These are phyloP conservation scores for Pythium volutum DNA, from an alignment of 352 stramenopile species.

Conservation along the genomic window DNA sequence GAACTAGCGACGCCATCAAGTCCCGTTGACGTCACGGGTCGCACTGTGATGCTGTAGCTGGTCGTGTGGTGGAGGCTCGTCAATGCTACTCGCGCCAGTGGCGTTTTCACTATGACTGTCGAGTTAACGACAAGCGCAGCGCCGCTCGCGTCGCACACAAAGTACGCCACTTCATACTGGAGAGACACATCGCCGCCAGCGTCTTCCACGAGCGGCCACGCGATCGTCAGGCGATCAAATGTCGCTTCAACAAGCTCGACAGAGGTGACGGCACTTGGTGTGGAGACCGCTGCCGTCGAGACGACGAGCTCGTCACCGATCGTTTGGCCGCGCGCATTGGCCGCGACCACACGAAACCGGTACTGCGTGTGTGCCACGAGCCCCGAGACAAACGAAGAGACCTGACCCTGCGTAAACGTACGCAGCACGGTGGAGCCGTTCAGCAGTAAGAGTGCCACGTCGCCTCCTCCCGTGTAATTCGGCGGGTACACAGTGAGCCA, in stretches of 20 bases:
- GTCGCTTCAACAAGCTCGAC: conserved; percentile 27
- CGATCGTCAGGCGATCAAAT: conserved; percentile 36
- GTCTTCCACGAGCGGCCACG: conserved; percentile 38
- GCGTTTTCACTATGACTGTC: conserved; percentile 14
- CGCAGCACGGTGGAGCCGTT: conserved; percentile 20
- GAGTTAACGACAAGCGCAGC: conserved; percentile 7
- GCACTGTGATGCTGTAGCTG: conserved; percentile 34
- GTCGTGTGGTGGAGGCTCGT: conserved; percentile 31
- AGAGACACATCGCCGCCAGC: conserved; percentile 42
- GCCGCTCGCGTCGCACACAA: conserved; percentile 26
- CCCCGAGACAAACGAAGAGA: conserved; percentile 29
- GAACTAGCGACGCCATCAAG: conserved; percentile 28
- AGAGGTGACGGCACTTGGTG: conserved; percentile 30
- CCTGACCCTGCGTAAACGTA: conserved; percentile 24
- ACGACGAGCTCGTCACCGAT: conserved; percentile 25
- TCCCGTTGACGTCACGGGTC: conserved; percentile 32
- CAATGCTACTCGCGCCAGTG: conserved; percentile 10
- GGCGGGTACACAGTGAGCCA: conserved; percentile 14
- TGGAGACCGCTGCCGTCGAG: conserved; percentile 34
- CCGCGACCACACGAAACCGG: conserved; percentile 32
- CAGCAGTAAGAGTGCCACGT: conserved; percentile 33
- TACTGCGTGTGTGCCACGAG: conserved; percentile 40
- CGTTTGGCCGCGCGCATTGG: conserved; percentile 35
- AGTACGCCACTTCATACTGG: conserved; percentile 46
- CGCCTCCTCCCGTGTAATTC: conserved; percentile 42